These are phyloP conservation scores for Trichoderma afroharzianum DNA, from an alignment of 2,329 filamentous ascomycete genomes.

Conservation along the genomic window DNA sequence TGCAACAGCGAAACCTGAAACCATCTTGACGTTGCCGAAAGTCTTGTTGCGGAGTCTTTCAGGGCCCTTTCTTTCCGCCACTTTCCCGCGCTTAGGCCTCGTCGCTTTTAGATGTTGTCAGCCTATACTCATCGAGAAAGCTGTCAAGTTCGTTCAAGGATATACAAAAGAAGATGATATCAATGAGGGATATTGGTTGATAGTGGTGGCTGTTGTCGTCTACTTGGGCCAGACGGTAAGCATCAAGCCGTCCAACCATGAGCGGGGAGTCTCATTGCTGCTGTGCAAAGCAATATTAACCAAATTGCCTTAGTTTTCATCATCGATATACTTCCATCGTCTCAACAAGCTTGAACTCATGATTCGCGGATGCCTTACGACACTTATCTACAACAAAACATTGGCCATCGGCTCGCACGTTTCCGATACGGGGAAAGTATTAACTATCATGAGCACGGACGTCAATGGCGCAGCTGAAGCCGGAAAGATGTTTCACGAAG, in stretches of 20 bases:
- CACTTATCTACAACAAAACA: constrained; percentile 35
- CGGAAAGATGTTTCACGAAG: constrained; percentile 39
- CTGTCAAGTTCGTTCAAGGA: constrained; percentile 35
- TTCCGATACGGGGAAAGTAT: constrained; percentile 32
- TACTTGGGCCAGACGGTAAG: constrained; percentile 38
- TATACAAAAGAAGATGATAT: constrained; percentile 19
- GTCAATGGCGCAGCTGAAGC: constrained; percentile 32
- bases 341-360: constrained; percentile 33
- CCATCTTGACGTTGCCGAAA: background rate
- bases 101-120: constrained; percentile 40
- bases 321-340: constrained; percentile 29
- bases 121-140: constrained; percentile 36
- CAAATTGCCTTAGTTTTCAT: constrained; percentile 27
- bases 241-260: background rate
- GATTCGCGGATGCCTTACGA: constrained; percentile 34
- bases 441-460: constrained; percentile 42
- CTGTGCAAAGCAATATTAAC: background rate
- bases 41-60: constrained; percentile 7
- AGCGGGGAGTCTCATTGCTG: background rate
- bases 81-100: constrained; percentile 36
- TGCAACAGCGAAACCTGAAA: background rate
- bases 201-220: constrained; percentile 31
- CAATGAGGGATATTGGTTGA: constrained; percentile 29
- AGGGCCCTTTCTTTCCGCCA: constrained; percentile 27
- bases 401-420: constrained; percentile 22